Base-by-base conservation (phyloP, 2,329 filamentous ascomycete genomes). In the Decorospora gaudefroyi region DNA sequence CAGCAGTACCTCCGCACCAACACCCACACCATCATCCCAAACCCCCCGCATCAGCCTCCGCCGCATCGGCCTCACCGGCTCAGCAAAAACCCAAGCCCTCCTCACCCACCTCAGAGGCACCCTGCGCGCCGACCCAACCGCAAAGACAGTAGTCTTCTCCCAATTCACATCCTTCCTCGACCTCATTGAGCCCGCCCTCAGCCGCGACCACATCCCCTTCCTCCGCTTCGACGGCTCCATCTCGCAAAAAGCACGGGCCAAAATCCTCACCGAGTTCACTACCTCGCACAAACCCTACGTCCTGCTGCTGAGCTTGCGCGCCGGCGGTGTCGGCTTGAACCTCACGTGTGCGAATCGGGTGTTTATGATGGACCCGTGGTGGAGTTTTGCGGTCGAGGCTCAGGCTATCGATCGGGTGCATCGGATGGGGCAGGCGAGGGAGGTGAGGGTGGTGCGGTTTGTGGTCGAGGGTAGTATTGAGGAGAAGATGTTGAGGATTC, bases 311-410 rank as follows among this genome's bases (percentile, higher is more conserved):
- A 92, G 86, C 59, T 76, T 99, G 42, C 81, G 90, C 13, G 93
- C 95, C 0, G 93, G 95, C 4, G 95, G 93, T 16, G 93, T 99
- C 0, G 93, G 93, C 0, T 77, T 99, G 29, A 99, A 99, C 65
- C 72, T 99, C 49, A 97, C 92, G 0, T 85, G 85, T 55, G 93
- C 93, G 4, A 89, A 86, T 53, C 78, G 88, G 40, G 95, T 99
- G 4, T 99, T 87, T 74, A 95, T 99, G 88, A 97, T 99, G 93
- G 93, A 99, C 70, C 93, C 93, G 0, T 99, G 93, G 93, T 99
- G 93, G 93, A 95, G 88, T 65, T 99, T 92, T 71, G 91, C 93
- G 0, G 86, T 97, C 9, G 93, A 99, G 72, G 90, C 91, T 4
- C 93, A 99, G 72, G 93, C 93, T 6, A 97, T 99, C 63, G 93